phyloP scores from a whole-genome alignment of 2,329 filamentous ascomycete species.

The Alternaria brassicicola region DNA sequence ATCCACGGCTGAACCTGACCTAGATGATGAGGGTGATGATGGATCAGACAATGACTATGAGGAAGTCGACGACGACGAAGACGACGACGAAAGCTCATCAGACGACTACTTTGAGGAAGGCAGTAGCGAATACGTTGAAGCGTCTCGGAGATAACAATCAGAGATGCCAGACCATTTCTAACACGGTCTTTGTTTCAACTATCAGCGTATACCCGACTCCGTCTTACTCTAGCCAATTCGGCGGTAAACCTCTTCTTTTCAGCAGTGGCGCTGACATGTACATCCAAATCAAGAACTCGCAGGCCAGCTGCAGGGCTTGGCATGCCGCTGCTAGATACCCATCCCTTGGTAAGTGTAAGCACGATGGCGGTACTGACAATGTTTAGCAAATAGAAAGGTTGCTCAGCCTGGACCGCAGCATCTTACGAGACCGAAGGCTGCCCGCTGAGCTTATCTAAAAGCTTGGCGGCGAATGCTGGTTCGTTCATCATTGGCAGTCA shows the following conservation, averaged over 20 bases:
- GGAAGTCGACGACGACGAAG: constrained; percentile 18
- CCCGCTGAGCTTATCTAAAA: constrained; percentile 8
- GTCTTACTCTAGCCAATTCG: not conserved
- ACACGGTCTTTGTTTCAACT: not conserved
- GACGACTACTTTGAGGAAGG: constrained; percentile 2
- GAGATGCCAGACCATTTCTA: not conserved
- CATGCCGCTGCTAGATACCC: not conserved
- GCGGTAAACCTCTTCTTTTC: not conserved
- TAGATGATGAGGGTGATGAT: constrained; percentile 14
- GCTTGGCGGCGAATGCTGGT: constrained; percentile 12
- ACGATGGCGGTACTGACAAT: not conserved
- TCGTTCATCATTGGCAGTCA: not conserved
- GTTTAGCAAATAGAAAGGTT: not conserved
- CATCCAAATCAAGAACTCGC: not conserved
- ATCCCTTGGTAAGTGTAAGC: constrained; percentile 4
- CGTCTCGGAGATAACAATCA: constrained; percentile 14
- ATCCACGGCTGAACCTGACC: not conserved
- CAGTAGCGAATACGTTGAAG: constrained; percentile 23
- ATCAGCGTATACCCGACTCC: not conserved
- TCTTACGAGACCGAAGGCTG: constrained; percentile 1
- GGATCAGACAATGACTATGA: constrained; percentile 27
- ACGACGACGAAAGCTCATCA: constrained; percentile 7
- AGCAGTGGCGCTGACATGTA: not conserved
- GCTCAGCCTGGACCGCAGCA: constrained; percentile 8
- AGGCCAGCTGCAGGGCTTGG: not conserved